These are phyloP conservation scores for Aspergillus ochraceoroseus DNA, from an alignment of 2,329 filamentous ascomycete species.

Conservation along the genomic window DNA sequence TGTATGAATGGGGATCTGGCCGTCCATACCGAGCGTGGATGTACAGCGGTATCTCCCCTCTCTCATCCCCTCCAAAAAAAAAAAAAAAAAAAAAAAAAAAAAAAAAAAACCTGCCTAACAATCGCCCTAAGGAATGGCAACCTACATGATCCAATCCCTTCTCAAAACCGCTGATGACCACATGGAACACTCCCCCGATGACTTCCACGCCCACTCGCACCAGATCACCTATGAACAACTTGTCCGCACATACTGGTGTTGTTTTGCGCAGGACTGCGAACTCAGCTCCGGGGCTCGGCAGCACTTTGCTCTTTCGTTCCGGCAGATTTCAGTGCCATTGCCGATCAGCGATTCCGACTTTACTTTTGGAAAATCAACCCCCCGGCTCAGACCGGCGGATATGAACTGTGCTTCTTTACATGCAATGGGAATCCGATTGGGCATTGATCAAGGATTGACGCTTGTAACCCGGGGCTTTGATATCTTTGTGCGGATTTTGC, in stretches of 20 bases:
- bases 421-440: conserved; percentile 19
- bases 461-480: conserved; percentile 38
- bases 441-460: conserved; percentile 33
- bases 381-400: conserved; percentile 29
- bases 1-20: conserved; percentile 38
- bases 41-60: conserved; percentile 32
- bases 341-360: conserved; percentile 37
- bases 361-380: conserved; percentile 28
- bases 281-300: conserved; percentile 36
- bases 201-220: conserved; percentile 31
- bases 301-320: conserved; percentile 37
- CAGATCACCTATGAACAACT: conserved; percentile 35
- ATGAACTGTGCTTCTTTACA: conserved; percentile 23
- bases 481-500: conserved; percentile 36
- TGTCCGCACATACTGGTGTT: conserved; percentile 38
- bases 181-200: conserved; percentile 35
- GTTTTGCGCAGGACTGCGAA: conserved; percentile 38
- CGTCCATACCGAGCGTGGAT: conserved; percentile 39
- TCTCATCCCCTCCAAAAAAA: neutral
- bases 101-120: too few relatives aligned
- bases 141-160: conserved; percentile 38
- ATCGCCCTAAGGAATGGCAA: conserved; percentile 41
- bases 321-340: conserved; percentile 35
- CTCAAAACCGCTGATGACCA: conserved; percentile 37
- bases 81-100: too few relatives aligned